Evolutionary conservation across 2,329 filamentous ascomycete species (phyloP).

Genomic region (Lecanoromycetidae sp.): DNA sequence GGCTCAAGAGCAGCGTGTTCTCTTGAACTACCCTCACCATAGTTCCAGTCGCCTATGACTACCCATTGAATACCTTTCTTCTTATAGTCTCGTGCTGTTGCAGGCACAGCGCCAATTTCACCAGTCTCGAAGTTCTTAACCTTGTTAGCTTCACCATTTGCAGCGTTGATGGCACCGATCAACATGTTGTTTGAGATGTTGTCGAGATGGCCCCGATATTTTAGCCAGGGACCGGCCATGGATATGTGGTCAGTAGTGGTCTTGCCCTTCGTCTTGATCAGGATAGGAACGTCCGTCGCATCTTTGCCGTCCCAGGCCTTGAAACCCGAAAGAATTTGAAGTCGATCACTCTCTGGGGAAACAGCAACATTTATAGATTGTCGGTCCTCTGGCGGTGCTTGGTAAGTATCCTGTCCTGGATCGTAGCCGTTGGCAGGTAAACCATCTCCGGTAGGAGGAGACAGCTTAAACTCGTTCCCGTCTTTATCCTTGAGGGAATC

Average conservation of each 20-base stretch:
- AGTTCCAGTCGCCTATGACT: slow-evolving; percentile 98
- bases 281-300: slow-evolving; percentile 66
- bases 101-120: slow-evolving; percentile 78
- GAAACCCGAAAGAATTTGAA: slow-evolving; percentile 85
- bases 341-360: slow-evolving; percentile 79
- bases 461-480: slow-evolving; percentile 88
- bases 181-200: slow-evolving; percentile 99
- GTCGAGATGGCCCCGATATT: slow-evolving; percentile 97
- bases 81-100: slow-evolving; percentile 97
- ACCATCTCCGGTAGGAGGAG: slow-evolving; percentile 65
- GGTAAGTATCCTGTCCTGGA: slow-evolving; percentile 85
- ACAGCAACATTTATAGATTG: slow-evolving; percentile 63
- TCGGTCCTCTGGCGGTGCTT: slow-evolving; percentile 79
- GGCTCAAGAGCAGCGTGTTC: slow-evolving; percentile 98
- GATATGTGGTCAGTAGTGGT: slow-evolving; percentile 96
- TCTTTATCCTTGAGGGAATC: slow-evolving; percentile 90
- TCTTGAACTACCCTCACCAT: slow-evolving; percentile 93
- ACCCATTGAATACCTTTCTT: slow-evolving; percentile 92
- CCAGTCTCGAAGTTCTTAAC: slow-evolving; percentile 80
- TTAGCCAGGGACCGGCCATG: slow-evolving; percentile 93
- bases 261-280: slow-evolving; percentile 95
- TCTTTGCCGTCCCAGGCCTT: slow-evolving; percentile 86
- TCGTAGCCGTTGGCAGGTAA: slow-evolving; percentile 78
- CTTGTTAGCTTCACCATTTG: slow-evolving; percentile 96
- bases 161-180: slow-evolving; percentile 91